Conservation (phyloP, 2,329 filamentous ascomycete genomes). For the Shiraia bambusicola region DNA sequence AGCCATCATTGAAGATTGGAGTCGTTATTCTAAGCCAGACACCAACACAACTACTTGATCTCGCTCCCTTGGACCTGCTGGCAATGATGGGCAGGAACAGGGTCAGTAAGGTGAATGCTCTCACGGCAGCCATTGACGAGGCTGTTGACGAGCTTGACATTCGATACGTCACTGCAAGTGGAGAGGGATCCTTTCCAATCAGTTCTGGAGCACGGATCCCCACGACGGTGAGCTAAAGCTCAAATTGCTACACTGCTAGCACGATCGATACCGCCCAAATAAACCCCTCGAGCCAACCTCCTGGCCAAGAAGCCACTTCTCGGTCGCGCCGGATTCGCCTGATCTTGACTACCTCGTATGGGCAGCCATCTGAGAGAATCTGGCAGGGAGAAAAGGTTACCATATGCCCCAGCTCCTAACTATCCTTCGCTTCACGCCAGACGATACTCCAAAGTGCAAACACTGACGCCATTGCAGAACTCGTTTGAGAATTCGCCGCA, state of each 20-base stretch:
- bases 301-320: conserved; percentile 36
- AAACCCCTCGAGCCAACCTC: conserved; percentile 27
- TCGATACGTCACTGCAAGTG: conserved; percentile 41
- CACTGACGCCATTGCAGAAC: conserved; percentile 32
- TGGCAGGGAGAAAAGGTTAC: conserved; percentile 44
- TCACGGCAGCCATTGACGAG: conserved; percentile 27
- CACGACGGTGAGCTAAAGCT: conserved; percentile 42
- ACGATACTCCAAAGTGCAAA: background rate
- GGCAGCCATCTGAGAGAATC: conserved; percentile 34
- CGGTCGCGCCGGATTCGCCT: conserved; percentile 38
- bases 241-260: conserved; percentile 29
- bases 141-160: conserved; percentile 42
- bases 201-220: conserved; percentile 41
- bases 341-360: conserved; percentile 24
- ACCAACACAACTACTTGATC: conserved; percentile 36
- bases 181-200: conserved; percentile 40
- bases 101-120: conserved; percentile 27
- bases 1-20: conserved; percentile 37
- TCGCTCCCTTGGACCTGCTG: conserved; percentile 38
- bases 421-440: conserved; percentile 7
- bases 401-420: conserved; percentile 22
- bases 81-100: conserved; percentile 34
- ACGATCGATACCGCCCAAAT: conserved; percentile 14
- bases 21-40: conserved; percentile 33
- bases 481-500: conserved; percentile 39